Conservation (phyloP, 352 stramenopile genomes). For the Pythium phragmitis region DNA sequence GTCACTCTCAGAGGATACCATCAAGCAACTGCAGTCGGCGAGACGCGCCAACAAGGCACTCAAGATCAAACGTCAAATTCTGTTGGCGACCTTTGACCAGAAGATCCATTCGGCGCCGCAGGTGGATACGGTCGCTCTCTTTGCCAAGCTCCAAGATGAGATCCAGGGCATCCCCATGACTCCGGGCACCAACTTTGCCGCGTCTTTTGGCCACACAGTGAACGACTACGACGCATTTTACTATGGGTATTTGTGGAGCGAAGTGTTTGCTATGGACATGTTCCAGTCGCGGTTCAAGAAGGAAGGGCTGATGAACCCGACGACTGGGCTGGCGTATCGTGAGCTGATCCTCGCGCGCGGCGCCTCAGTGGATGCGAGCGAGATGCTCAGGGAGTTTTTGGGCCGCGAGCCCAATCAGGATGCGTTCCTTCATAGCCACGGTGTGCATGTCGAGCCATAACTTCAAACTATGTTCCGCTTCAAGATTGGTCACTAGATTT, state of each 20-base stretch:
- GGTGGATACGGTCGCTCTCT: conserved; percentile 73
- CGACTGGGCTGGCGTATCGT: conserved; percentile 78
- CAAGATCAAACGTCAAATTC: conserved; percentile 79
- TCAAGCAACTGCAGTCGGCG: conserved; percentile 80
- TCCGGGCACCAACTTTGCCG: conserved; percentile 78
- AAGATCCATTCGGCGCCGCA: conserved; percentile 79
- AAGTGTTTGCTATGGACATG: conserved; percentile 90
- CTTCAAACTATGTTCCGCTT: neutral
- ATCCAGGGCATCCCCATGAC: conserved; percentile 90
- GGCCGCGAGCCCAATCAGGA: conserved; percentile 73
- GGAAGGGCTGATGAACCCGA: conserved; percentile 78
- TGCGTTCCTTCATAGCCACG: conserved; percentile 41
- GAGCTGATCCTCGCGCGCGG: conserved; percentile 83
- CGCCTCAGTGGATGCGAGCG: conserved; percentile 68
- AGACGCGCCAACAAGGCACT: conserved; percentile 85
- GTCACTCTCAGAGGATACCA: conserved; percentile 78
- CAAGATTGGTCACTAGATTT: too few species aligned
- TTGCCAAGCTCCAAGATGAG: conserved; percentile 77
- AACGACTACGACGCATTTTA: conserved; percentile 78
- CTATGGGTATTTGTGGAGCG: conserved; percentile 91
- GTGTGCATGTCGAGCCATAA: neutral
- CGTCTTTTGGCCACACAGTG: conserved; percentile 77
- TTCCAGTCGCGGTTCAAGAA: conserved; percentile 87
- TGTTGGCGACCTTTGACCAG: conserved; percentile 86
- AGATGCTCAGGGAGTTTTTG: conserved; percentile 82